phyloP scores from a whole-genome alignment of 345 rosid genomes.

The Chamaenerion angustifolium region DNA sequence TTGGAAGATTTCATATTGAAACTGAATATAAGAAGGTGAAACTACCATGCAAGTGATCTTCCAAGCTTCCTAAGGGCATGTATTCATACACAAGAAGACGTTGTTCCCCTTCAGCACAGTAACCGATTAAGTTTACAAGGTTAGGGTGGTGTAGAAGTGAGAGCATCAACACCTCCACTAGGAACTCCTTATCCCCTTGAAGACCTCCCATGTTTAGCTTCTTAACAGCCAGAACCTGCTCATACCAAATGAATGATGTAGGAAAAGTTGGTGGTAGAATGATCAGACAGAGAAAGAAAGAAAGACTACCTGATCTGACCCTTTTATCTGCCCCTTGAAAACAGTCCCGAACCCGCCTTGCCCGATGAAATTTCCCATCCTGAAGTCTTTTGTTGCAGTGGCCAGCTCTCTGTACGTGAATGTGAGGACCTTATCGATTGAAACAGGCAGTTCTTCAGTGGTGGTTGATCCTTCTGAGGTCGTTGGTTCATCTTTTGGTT shows the following conservation, averaged over 20 bases:
- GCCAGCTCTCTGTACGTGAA: slow-evolving; percentile 55
- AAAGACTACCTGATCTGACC: slow-evolving; percentile 39
- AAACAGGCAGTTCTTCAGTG: slow-evolving; percentile 1
- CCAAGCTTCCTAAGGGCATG: slow-evolving; percentile 59
- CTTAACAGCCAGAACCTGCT: slow-evolving; percentile 59
- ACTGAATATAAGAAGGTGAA: no score
- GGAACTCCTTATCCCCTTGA: slow-evolving; percentile 81
- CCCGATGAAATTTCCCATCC: slow-evolving; percentile 34
- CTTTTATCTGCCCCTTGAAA: slow-evolving; percentile 34
- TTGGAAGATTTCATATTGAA: no score
- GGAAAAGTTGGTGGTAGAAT: no score
- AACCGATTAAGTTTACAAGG: slow-evolving; percentile 60
- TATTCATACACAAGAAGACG: slow-evolving; percentile 65
- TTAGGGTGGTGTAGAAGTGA: slow-evolving; percentile 52
- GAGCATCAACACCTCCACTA: slow-evolving; percentile 83
- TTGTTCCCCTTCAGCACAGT: slow-evolving; percentile 61
- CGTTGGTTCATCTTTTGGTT: slow-evolving; percentile 6
- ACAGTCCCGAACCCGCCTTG: slow-evolving; percentile 80
- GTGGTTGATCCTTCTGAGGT: slow-evolving; percentile 7
- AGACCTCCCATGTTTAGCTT: slow-evolving; percentile 38
- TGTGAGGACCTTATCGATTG: slow-evolving; percentile 9
- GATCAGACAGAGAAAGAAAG: no score
- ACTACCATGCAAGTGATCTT: slow-evolving; percentile 53
- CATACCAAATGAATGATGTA: neutral
- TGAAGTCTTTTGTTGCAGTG: slow-evolving; percentile 41